phyloP scores from a whole-genome alignment of 805 yeast species.

The Schwanniomyces occidentalis region DNA sequence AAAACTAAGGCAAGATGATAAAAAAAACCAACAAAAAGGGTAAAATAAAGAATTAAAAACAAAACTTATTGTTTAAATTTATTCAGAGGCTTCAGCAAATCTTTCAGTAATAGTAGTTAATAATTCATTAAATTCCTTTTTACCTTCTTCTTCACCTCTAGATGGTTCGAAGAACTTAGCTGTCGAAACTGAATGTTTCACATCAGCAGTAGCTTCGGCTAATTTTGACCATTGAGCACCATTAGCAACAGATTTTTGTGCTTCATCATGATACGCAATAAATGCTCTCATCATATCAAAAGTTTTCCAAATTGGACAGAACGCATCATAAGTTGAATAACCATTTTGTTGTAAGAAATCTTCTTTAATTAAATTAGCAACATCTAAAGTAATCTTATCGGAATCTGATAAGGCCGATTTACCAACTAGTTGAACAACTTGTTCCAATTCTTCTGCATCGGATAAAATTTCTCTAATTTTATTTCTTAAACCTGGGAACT shows the following conservation, averaged over 20 bases:
- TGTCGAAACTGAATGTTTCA: conserved; percentile 90
- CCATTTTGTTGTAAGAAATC: conserved; percentile 99
- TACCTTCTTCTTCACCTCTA: conserved; percentile 78
- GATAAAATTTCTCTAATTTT: conserved; percentile 92
- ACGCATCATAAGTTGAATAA: conserved; percentile 95
- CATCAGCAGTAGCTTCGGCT: conserved; percentile 84
- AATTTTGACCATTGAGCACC: conserved; percentile 96
- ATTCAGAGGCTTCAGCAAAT: conserved; percentile 95
- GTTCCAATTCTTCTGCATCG: conserved; percentile 97
- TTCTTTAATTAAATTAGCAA: conserved; percentile 87
- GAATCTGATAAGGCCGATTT: conserved; percentile 95
- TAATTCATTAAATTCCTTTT: conserved; percentile 74
- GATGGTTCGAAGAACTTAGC: conserved; percentile 96
- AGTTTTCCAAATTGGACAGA: conserved; percentile 99
- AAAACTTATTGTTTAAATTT: conserved; percentile 16
- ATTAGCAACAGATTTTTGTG: conserved; percentile 91
- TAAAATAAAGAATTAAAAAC: background rate
- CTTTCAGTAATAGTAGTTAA: conserved; percentile 77
- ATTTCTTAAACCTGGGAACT: conserved; percentile 86
- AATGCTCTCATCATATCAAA: conserved; percentile 97
- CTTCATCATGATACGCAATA: conserved; percentile 90
- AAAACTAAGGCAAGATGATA: conserved; percentile 2
- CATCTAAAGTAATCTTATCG: conserved; percentile 95
- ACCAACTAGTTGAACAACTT: conserved; percentile 98
- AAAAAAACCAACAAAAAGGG: background rate